Percentiles rank a stretch among this genome's conserved stretches.
phyloP scores from a whole-genome alignment of 1,139 yeast genomes.

The Debaryomyces fabryi region DNA sequence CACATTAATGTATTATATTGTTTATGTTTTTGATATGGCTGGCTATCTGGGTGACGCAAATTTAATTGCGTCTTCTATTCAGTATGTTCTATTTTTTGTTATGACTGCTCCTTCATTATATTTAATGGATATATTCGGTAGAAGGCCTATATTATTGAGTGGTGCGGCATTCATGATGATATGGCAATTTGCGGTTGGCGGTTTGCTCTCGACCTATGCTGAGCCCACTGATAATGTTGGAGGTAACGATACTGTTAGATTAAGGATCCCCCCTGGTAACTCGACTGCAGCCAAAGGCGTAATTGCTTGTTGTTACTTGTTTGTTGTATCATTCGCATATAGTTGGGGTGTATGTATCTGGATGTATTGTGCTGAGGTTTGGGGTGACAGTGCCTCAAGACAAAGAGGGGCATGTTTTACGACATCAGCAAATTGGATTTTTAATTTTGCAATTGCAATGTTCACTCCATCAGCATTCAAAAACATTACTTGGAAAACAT shows the following conservation, averaged over 20 bases:
- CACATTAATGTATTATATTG: slow-evolving; percentile 42
- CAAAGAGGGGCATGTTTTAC: slow-evolving; percentile 55
- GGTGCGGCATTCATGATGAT: slow-evolving; percentile 50
- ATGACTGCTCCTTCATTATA: slow-evolving; percentile 48
- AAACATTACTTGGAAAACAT: slow-evolving; percentile 53
- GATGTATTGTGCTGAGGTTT: slow-evolving; percentile 54
- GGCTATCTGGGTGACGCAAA: slow-evolving; percentile 31
- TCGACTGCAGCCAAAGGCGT: slow-evolving; percentile 48
- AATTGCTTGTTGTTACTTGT: slow-evolving; percentile 55
- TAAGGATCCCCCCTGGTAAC: slow-evolving; percentile 36
- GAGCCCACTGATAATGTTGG: slow-evolving; percentile 31
- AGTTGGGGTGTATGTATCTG: slow-evolving; percentile 59
- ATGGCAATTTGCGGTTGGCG: slow-evolving; percentile 48
- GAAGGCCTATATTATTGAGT: slow-evolving; percentile 48
- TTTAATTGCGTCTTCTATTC: slow-evolving; percentile 35
- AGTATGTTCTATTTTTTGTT: slow-evolving; percentile 40
- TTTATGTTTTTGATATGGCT: slow-evolving; percentile 38
- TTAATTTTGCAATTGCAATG: slow-evolving; percentile 50
- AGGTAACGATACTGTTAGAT: slow-evolving; percentile 42
- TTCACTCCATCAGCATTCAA: slow-evolving; percentile 48
- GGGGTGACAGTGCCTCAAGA: slow-evolving; percentile 51
- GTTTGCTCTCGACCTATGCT: slow-evolving; percentile 47
- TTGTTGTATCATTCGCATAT: slow-evolving; percentile 49
- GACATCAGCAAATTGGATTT: slow-evolving; percentile 50
- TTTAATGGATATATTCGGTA: slow-evolving; percentile 55